These are phyloP conservation scores for Wickerhamomyces bovis DNA, from an alignment of 805 yeast species.

Conservation along the genomic window DNA sequence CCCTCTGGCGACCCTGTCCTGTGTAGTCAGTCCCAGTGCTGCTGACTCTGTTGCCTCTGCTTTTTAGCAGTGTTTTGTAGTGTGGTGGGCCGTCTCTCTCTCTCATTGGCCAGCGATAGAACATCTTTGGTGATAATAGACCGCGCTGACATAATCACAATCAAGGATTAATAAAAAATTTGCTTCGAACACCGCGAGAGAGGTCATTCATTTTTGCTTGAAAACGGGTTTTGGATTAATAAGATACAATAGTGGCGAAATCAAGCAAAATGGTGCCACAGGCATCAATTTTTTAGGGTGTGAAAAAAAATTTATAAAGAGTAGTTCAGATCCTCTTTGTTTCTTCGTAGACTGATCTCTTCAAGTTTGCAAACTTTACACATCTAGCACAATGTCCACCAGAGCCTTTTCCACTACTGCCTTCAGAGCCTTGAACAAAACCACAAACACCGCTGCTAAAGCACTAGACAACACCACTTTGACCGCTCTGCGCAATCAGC, in stretches of 20 bases:
- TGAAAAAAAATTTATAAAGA: background rate
- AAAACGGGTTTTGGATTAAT: background rate
- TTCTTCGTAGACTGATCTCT: background rate
- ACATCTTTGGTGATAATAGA: no score
- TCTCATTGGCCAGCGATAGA: background rate
- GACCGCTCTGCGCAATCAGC: constrained; percentile 3
- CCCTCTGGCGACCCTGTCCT: no score
- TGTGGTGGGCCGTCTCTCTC: background rate
- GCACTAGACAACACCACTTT: constrained; percentile 11
- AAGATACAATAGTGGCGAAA: background rate
- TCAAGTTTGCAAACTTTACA: no score
- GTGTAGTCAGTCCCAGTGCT: background rate
- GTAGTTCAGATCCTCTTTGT: background rate
- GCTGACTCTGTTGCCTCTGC: no score
- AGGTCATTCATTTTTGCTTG: background rate
- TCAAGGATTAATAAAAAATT: background rate
- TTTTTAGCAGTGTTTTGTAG: no score
- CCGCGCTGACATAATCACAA: background rate
- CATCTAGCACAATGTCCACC: constrained; percentile 2
- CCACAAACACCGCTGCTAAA: constrained; percentile 18
- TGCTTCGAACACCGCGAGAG: no score
- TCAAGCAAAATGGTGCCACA: background rate
- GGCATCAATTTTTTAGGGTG: background rate
- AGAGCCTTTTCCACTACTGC: constrained; percentile 7
- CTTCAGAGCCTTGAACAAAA: constrained; percentile 13